These are phyloP conservation scores for Goffeauzyma gilvescens DNA, from an alignment of 768 basidiomycete species.

Conservation along the genomic window DNA sequence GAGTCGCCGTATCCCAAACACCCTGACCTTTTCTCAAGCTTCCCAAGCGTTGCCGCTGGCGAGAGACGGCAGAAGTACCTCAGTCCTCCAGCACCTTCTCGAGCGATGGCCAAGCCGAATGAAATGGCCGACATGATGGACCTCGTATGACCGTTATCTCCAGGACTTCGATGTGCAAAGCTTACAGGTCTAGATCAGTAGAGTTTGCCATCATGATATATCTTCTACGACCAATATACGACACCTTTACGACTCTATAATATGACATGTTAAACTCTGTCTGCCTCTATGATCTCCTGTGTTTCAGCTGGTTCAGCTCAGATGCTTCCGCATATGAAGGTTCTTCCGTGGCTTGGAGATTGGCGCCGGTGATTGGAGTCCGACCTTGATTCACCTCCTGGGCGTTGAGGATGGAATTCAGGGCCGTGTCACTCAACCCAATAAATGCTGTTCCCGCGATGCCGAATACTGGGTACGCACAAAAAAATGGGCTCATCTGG, in stretches of 20 bases:
- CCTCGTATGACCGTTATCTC: too few species aligned
- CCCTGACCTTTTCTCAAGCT: slow-evolving; percentile 83
- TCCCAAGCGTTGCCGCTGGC: slow-evolving; percentile 87
- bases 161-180: not conserved
- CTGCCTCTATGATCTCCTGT: not conserved
- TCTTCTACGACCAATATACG: not conserved
- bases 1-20: slow-evolving; percentile 93
- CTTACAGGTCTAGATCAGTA: not conserved
- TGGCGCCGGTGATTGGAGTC: too few species aligned
- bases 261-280: not conserved
- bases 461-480: too few species aligned
- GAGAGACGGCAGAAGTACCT: slow-evolving; percentile 47
- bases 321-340: too few species aligned
- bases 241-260: not conserved
- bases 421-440: too few species aligned
- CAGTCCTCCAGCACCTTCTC: slow-evolving; percentile 18
- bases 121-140: too few species aligned
- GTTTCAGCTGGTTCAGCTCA: too few species aligned
- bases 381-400: too few species aligned
- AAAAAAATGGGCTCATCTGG: too few species aligned
- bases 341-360: too few species aligned
- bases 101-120: slow-evolving; percentile 2
- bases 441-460: too few species aligned
- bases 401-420: too few species aligned
- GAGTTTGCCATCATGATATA: not conserved